Evolutionary conservation across 2,329 filamentous ascomycete species (phyloP).

Genomic region (Xylariaceae sp.): DNA sequence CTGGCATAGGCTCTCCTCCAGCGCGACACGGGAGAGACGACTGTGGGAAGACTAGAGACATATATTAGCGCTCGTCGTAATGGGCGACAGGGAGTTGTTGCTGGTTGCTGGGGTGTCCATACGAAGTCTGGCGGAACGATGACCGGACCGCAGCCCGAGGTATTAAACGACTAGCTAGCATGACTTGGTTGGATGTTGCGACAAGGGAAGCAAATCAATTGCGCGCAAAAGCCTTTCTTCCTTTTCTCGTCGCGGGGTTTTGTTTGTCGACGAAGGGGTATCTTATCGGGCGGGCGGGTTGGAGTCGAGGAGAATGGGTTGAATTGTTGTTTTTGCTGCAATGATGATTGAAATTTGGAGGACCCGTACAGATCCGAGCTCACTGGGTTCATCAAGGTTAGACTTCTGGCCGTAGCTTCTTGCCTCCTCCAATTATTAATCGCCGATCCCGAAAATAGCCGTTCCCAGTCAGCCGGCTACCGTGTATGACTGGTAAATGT

Average conservation of each 20-base stretch:
- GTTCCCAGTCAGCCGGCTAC: neutral
- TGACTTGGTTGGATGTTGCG: conserved; percentile 33
- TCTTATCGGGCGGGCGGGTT: neutral
- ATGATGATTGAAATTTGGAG: conserved; percentile 15
- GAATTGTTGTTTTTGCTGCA: neutral
- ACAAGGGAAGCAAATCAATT: neutral
- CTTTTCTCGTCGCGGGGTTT: neutral
- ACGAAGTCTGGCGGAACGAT: conserved; percentile 51
- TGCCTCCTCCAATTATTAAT: conserved; percentile 6
- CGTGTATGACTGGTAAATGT: too few species aligned
- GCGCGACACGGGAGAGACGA: conserved; percentile 45
- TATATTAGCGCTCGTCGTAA: conserved; percentile 18
- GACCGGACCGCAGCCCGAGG: conserved; percentile 52
- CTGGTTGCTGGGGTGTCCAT: conserved; percentile 16
- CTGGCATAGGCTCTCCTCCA: conserved; percentile 56
- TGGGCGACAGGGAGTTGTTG: conserved; percentile 7
- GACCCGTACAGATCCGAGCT: conserved; percentile 8
- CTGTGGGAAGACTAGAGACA: conserved; percentile 42
- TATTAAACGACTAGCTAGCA: conserved; percentile 59
- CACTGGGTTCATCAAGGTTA: neutral
- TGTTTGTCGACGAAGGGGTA: neutral
- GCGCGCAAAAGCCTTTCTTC: neutral
- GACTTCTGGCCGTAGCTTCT: neutral
- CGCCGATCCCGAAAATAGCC: conserved; percentile 16
- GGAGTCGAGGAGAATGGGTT: neutral